These are phyloP conservation scores for Scheffersomyces cryptocercus DNA, from an alignment of 1,139 yeast genomes.

Conservation along the genomic window DNA sequence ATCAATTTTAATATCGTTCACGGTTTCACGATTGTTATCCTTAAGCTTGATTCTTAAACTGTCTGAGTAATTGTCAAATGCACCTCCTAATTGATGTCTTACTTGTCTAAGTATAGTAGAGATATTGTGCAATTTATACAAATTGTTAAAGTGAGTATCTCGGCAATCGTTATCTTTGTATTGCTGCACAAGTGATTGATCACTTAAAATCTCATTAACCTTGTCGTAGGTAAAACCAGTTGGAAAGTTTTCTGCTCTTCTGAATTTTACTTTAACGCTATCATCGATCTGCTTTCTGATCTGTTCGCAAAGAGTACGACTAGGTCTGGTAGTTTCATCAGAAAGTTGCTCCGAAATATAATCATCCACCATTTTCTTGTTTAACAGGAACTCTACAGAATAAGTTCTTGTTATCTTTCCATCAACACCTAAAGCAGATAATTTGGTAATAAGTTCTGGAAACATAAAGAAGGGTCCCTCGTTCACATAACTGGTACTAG, in stretches of 20 bases:
- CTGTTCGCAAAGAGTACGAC: slow-evolving; percentile 15
- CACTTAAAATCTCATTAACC: slow-evolving; percentile 33
- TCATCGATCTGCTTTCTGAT: slow-evolving; percentile 14
- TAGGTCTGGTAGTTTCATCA: slow-evolving; percentile 14
- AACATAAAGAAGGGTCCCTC: slow-evolving; percentile 68
- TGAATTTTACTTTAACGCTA: slow-evolving; percentile 21
- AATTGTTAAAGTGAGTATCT: slow-evolving; percentile 23
- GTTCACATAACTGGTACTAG: slow-evolving; percentile 75
- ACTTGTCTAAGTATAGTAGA: slow-evolving; percentile 27
- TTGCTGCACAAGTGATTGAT: slow-evolving; percentile 9
- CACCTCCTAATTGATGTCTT: slow-evolving; percentile 10
- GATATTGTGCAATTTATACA: slow-evolving; percentile 30
- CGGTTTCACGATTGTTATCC: background rate
- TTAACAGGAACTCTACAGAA: slow-evolving; percentile 41
- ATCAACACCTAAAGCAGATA: slow-evolving; percentile 59
- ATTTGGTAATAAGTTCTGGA: slow-evolving; percentile 55
- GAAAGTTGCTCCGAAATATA: slow-evolving; percentile 19
- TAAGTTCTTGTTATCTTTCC: slow-evolving; percentile 46
- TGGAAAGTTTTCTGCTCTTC: slow-evolving; percentile 31
- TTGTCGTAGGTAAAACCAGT: slow-evolving; percentile 37
- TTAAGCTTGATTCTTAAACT: background rate
- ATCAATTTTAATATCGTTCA: slow-evolving; percentile 5
- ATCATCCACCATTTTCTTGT: slow-evolving; percentile 23
- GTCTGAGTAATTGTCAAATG: background rate
- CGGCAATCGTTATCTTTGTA: slow-evolving; percentile 7